A percentile compares a stretch with the other conserved stretches of the same genome.
These are phyloP conservation scores for Diversispora eburnea DNA, from an alignment of 192 early-diverging fungal genomes.

Conservation along the genomic window DNA sequence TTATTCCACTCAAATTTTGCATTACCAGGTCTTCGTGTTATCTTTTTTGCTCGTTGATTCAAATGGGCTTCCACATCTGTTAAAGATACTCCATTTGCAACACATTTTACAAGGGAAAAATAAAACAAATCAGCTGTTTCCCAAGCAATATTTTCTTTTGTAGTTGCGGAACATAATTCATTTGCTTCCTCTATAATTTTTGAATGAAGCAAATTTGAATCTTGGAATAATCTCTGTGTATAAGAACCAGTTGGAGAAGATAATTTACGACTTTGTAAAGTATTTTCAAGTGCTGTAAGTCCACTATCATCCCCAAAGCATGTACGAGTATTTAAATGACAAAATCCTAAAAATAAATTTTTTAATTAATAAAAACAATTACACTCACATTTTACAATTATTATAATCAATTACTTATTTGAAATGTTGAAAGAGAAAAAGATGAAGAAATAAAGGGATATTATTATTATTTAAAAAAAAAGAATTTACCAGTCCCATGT, in stretches of 20 bases:
- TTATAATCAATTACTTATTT: not conserved
- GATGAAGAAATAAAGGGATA: too few species aligned
- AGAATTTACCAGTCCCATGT: constrained; percentile 62
- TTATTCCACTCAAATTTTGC: constrained; percentile 81
- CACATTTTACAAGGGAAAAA: constrained; percentile 88
- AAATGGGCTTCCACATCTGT: constrained; percentile 85
- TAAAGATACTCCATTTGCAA: constrained; percentile 73
- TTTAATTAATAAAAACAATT: constrained; percentile 18
- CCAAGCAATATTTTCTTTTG: constrained; percentile 79
- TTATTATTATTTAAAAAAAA: not conserved
- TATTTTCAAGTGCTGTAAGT: constrained; percentile 66
- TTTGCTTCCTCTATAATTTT: constrained; percentile 97
- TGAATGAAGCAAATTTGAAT: constrained; percentile 72
- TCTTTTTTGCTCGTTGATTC: constrained; percentile 76
- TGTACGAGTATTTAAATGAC: constrained; percentile 84
- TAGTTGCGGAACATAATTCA: constrained; percentile 80
- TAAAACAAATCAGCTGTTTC: constrained; percentile 96
- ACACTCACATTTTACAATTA: not conserved
- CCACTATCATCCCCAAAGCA: constrained; percentile 88
- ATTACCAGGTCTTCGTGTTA: constrained; percentile 84
- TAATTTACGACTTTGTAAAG: constrained; percentile 62
- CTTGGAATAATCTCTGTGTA: constrained; percentile 83
- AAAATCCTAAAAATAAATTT: constrained; percentile 65
- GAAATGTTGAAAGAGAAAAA: too few species aligned
- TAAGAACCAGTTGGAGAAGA: constrained; percentile 87